Evolutionary conservation across 1,284 basidiomycete genomes (phyloP).

Genomic region (Bondarzewia mesenterica): DNA sequence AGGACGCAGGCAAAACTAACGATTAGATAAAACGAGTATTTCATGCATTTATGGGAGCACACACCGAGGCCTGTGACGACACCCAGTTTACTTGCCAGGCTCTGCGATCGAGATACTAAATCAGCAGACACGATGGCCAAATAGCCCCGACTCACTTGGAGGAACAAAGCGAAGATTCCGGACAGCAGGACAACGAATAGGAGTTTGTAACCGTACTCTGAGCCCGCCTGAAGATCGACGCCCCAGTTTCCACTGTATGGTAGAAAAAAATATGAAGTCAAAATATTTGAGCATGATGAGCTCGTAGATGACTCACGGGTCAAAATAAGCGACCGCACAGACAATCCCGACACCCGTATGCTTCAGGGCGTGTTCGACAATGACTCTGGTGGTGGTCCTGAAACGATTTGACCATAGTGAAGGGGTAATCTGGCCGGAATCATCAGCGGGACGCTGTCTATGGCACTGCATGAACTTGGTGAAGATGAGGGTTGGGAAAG

Average conservation of each 20-base stretch:
- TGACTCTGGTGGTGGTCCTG: conserved; percentile 3
- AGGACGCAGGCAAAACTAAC: conserved; percentile 1
- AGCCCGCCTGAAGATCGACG: conserved; percentile 69
- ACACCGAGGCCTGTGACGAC: conserved; percentile 65
- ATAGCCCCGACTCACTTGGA: conserved; percentile 44
- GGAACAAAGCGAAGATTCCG: conserved; percentile 74
- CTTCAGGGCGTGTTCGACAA: conserved; percentile 31
- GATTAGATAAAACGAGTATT: background rate
- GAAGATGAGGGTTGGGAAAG: no score
- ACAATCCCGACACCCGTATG: conserved; percentile 43
- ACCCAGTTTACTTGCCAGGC: conserved; percentile 54
- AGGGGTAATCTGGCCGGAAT: no score
- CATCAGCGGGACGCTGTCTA: no score
- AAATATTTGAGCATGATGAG: background rate
- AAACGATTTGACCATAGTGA: no score
- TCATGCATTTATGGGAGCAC: no score
- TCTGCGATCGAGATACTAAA: conserved; percentile 28
- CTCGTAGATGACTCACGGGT: conserved; percentile 32
- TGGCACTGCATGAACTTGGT: no score
- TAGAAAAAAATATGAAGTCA: background rate
- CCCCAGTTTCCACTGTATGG: conserved; percentile 62
- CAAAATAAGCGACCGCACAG: conserved; percentile 48
- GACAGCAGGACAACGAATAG: conserved; percentile 76
- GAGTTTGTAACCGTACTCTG: conserved; percentile 76
- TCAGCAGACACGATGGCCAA: background rate